Evolutionary conservation across 371 early-diverging fungal species (phyloP).

Genomic region (Mortierella sp.): DNA sequence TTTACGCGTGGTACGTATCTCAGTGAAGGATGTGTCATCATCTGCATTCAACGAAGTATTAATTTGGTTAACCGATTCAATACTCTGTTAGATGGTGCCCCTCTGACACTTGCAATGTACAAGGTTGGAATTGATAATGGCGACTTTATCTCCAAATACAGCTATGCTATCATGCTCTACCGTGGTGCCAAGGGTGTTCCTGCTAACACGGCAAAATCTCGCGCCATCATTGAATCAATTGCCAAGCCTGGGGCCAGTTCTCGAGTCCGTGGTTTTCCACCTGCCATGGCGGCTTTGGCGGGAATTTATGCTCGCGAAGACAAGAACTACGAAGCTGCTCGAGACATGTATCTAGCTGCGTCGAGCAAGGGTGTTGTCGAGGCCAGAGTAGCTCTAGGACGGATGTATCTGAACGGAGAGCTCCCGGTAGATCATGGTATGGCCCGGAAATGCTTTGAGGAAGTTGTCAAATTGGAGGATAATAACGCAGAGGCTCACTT

Average conservation of each 20-base stretch:
- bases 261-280: conserved; percentile 11
- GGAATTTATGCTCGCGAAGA: conserved; percentile 51
- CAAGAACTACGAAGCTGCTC: conserved; percentile 34
- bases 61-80: background rate
- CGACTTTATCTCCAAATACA: conserved; percentile 27
- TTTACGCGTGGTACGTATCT: conserved; percentile 36
- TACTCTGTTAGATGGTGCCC: conserved; percentile 32
- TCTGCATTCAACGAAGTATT: background rate
- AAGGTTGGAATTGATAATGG: conserved; percentile 36
- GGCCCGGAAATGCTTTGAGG: conserved; percentile 39
- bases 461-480: conserved; percentile 21
- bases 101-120: conserved; percentile 31
- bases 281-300: conserved; percentile 32
- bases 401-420: conserved; percentile 54
- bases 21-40: background rate
- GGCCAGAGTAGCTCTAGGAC: conserved; percentile 34
- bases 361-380: conserved; percentile 24
- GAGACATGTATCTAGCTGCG: conserved; percentile 35
- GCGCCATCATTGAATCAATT: conserved; percentile 28
- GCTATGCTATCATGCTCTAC: conserved; percentile 41
- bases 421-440: conserved; percentile 17
- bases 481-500: conserved; percentile 38
- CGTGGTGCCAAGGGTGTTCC: conserved; percentile 48
- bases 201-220: conserved; percentile 29
- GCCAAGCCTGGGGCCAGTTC: conserved; percentile 11